These are phyloP conservation scores for Botrytis porri DNA, from an alignment of 2,329 filamentous ascomycete genomes.

Conservation along the genomic window DNA sequence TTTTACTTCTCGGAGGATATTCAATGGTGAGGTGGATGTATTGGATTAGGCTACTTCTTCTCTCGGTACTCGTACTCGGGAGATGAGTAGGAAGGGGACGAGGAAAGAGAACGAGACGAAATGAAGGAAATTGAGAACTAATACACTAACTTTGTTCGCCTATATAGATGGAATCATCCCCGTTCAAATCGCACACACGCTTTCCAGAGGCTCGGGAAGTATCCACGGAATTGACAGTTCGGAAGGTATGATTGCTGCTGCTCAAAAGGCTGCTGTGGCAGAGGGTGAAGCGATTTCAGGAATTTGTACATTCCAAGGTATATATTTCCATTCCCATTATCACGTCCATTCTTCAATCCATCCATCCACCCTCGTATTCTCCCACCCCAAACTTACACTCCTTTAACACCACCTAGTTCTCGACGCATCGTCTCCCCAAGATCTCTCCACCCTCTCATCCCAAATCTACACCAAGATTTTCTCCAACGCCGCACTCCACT, in stretches of 20 bases:
- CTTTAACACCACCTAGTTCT: constrained; percentile 41
- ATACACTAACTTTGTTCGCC: not conserved
- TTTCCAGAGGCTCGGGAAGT: constrained; percentile 46
- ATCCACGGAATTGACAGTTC: constrained; percentile 60
- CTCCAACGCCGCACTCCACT: constrained; percentile 62
- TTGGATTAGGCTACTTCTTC: not conserved
- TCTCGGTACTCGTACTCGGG: not conserved
- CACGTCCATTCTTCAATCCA: not conserved
- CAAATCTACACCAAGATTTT: constrained; percentile 53
- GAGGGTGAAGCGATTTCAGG: constrained; percentile 1
- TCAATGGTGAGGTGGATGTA: not conserved
- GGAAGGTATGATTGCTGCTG: constrained; percentile 54
- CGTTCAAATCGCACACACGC: constrained; percentile 48
- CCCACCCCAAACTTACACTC: not conserved
- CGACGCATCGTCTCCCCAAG: constrained; percentile 42
- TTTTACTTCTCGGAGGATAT: no score
- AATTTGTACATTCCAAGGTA: constrained; percentile 34
- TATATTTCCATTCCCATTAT: not conserved
- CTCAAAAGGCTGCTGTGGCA: constrained; percentile 40
- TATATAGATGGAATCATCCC: constrained; percentile 58
- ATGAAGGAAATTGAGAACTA: not conserved
- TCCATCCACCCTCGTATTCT: not conserved
- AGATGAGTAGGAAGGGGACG: not conserved
- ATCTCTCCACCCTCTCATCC: constrained; percentile 33
- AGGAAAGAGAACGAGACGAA: not conserved